Base-by-base conservation (phyloP, 345 rosid genomes). In the Geranium rotundifolium region DNA sequence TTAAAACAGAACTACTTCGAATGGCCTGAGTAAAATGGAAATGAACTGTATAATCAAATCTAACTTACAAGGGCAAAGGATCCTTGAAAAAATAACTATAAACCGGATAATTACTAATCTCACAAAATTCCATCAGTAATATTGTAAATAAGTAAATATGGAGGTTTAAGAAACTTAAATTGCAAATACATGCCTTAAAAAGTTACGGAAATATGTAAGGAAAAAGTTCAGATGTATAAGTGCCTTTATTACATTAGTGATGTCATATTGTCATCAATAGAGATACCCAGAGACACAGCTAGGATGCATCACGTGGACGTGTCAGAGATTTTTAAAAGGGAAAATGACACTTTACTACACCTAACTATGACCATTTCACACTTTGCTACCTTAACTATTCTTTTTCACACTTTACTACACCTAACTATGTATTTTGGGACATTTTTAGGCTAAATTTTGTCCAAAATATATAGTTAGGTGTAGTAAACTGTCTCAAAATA, bases 51-150 rank as follows among this genome's bases (percentile, higher is more conserved):
- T n/a, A 60, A 15, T 20, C 57, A n/a, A n/a, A 59, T 59, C 37
- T 31, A 34, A 63, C 14, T 13, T 30, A 30, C 52, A 65, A 54
- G 23, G n/a, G 56, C 4, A 27, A 14, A 19, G 17, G 12, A 7
- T 17, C 17, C 61, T 3, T 34, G 60, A 65, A 54, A 56, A 59
- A 9, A 19, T 52, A 19, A 37, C 55, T 60, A 56, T 16, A 20
- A 41, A 50, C 31, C 46, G 66, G 58, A 65, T 27, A 16, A 18
- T n/a, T n/a, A n/a, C n/a, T n/a, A n/a, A n/a, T n/a, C n/a, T n/a
- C n/a, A n/a, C n/a, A n/a, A n/a, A n/a, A n/a, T n/a, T n/a, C n/a
- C n/a, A n/a, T n/a, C n/a, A n/a, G n/a, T n/a, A n/a, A n/a, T n/a
- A n/a, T n/a, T n/a, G n/a, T n/a, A n/a, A n/a, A 27, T n/a, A 19